Percentiles rank a stretch among this genome's conserved stretches.
Evolutionary conservation across 768 basidiomycete genomes (phyloP).

Genomic region (Leccinum rimulosum): DNA sequence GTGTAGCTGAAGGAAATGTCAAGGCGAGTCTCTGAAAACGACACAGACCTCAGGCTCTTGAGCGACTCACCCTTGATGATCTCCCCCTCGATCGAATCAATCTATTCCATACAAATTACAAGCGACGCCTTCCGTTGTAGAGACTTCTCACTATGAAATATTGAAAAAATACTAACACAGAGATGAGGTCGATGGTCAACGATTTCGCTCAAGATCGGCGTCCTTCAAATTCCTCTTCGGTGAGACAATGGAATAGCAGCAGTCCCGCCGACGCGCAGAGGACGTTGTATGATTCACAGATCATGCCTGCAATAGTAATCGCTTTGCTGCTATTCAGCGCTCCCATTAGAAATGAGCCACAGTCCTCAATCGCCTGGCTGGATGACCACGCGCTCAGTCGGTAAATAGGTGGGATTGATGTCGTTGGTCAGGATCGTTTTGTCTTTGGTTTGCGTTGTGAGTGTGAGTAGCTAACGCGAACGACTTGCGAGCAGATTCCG

Average conservation of each 20-base stretch:
- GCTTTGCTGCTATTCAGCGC: conserved; percentile 13
- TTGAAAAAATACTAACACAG: conserved; percentile 65
- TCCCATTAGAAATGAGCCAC: background rate
- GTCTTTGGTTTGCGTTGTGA: too few relatives aligned
- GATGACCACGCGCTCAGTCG: conserved; percentile 47
- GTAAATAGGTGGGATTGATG: too few relatives aligned
- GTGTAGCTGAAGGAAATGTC: conserved; percentile 46
- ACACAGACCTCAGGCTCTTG: background rate
- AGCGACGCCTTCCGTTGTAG: background rate
- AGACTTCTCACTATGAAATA: conserved; percentile 58
- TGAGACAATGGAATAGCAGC: conserved; percentile 78
- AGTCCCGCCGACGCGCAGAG: conserved; percentile 73
- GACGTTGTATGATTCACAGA: conserved; percentile 66
- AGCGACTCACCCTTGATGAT: conserved; percentile 59
- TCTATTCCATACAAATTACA: conserved; percentile 37
- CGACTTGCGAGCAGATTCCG: too few relatives aligned
- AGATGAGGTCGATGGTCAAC: conserved; percentile 80
- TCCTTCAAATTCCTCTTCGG: conserved; percentile 71
- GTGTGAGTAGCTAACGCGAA: too few relatives aligned
- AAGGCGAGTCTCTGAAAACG: background rate
- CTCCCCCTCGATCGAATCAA: conserved; percentile 58
- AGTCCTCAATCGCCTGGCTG: conserved; percentile 42
- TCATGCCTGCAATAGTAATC: conserved; percentile 68
- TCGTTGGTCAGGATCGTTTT: too few relatives aligned
- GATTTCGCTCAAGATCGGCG: conserved; percentile 82